These are phyloP conservation scores for Stellera chamaejasme DNA, from an alignment of 345 rosid genomes.

Conservation along the genomic window DNA sequence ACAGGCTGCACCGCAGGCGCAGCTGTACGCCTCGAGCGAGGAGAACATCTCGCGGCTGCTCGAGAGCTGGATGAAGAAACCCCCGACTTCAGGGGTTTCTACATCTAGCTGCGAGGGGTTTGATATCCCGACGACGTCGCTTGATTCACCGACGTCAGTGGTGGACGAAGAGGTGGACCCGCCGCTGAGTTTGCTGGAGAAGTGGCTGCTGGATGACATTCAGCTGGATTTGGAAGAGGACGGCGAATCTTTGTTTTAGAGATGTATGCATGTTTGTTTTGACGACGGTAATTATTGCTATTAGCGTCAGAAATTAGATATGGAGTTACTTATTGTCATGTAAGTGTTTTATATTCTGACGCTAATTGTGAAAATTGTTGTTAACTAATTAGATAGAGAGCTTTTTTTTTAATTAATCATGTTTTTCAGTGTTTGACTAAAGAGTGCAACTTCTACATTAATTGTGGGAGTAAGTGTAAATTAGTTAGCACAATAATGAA, in stretches of 20 bases:
- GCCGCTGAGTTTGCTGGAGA: constrained; percentile 49
- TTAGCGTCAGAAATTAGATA: too few relatives aligned
- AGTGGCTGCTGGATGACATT: constrained; percentile 67
- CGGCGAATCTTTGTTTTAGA: constrained; percentile 20
- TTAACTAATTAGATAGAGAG: too few relatives aligned
- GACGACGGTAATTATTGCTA: background rate
- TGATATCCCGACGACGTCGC: constrained; percentile 38
- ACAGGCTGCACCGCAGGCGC: constrained; percentile 9
- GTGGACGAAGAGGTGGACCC: constrained; percentile 25
- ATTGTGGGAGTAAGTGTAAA: too few relatives aligned
- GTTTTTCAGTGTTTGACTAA: too few relatives aligned
- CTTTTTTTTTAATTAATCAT: too few relatives aligned
- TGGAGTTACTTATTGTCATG: too few relatives aligned
- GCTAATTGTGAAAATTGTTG: too few relatives aligned
- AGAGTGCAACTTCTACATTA: too few relatives aligned
- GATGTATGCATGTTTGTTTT: too few relatives aligned
- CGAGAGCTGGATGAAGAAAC: constrained; percentile 46
- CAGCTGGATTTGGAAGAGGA: constrained; percentile 31
- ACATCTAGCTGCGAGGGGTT: constrained; percentile 30
- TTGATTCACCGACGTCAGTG: constrained; percentile 24
- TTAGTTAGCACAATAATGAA: too few relatives aligned
- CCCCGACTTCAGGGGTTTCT: constrained; percentile 21
- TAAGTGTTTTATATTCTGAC: too few relatives aligned
- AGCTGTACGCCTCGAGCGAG: constrained; percentile 50
- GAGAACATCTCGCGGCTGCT: constrained; percentile 66